These are phyloP conservation scores for Ogataea paraovalis DNA, from an alignment of 805 yeast species.

Conservation along the genomic window DNA sequence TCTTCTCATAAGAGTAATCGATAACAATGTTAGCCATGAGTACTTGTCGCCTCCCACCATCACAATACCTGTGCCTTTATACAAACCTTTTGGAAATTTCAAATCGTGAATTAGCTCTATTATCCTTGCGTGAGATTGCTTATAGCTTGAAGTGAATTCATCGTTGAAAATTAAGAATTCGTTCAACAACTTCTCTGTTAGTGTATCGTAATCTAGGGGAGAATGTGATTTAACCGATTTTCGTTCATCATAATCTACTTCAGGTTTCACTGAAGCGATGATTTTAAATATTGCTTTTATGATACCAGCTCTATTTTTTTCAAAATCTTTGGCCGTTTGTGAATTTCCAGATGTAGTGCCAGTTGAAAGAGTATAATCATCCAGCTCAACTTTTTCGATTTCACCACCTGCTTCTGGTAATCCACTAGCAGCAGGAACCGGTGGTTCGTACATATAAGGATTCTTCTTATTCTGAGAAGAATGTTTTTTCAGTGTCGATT, in stretches of 20 bases:
- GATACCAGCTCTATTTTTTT: slow-evolving; percentile 14
- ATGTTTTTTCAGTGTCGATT: not conserved
- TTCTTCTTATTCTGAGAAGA: not conserved
- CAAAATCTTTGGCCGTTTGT: slow-evolving; percentile 2
- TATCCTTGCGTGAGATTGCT: slow-evolving; percentile 40
- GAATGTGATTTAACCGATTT: slow-evolving; percentile 8
- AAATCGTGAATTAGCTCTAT: slow-evolving; percentile 38
- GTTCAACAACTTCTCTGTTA: slow-evolving; percentile 13
- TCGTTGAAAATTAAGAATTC: slow-evolving; percentile 37
- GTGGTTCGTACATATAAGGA: not conserved
- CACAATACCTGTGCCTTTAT: slow-evolving; percentile 52
- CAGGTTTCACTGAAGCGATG: slow-evolving; percentile 17
- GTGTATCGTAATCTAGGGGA: slow-evolving; percentile 9
- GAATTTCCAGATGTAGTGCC: not conserved
- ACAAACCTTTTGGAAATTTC: slow-evolving; percentile 31
- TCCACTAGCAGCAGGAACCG: not conserved
- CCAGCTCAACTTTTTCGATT: not conserved
- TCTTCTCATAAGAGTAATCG: slow-evolving; percentile 42
- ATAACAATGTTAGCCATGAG: slow-evolving; percentile 48
- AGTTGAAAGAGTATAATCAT: not conserved
- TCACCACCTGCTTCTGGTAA: not conserved
- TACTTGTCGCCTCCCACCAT: slow-evolving; percentile 59
- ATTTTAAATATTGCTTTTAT: slow-evolving; percentile 21
- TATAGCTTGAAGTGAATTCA: slow-evolving; percentile 40
- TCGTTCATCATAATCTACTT: slow-evolving; percentile 10